These are phyloP conservation scores for Lotmaria passim DNA, from an alignment of 208 protist species.

Conservation along the genomic window DNA sequence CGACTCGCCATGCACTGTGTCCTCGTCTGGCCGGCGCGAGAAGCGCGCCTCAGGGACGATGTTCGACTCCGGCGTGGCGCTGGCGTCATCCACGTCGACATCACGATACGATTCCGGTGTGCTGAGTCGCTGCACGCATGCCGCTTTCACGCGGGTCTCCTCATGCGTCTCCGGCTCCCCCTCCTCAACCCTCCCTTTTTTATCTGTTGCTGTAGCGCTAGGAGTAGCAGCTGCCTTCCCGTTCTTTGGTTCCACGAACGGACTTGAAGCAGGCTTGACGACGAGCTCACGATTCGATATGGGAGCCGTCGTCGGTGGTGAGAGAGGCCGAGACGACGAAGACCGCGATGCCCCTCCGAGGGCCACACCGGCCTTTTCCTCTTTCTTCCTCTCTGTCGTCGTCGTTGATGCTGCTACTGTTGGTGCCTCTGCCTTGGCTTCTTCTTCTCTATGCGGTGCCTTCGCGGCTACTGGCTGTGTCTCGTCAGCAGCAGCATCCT, in stretches of 20 bases:
- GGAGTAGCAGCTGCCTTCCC: not conserved
- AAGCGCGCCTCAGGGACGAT: not conserved
- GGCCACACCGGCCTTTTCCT: not conserved
- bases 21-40: not conserved
- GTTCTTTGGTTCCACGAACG: not conserved
- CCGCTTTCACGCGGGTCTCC: not conserved
- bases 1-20: not conserved
- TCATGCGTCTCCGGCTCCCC: not conserved
- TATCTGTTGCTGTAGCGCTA: too few species aligned
- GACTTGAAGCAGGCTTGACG: conserved; percentile 2
- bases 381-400: too few species aligned
- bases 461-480: too few species aligned
- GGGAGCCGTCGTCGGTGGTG: not conserved
- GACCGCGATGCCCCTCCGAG: not conserved
- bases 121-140: not conserved
- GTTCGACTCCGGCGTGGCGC: conserved; percentile 2
- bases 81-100: conserved; percentile 4
- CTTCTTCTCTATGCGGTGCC: too few species aligned
- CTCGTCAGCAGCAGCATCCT: too few species aligned
- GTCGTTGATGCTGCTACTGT: too few species aligned
- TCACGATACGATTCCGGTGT: not conserved
- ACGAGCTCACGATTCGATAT: not conserved
- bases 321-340: not conserved
- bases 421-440: not conserved
- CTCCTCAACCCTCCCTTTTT: too few species aligned